phyloP scores from a whole-genome alignment of 1,284 basidiomycete genomes.

The Apiotrichum porosum region DNA sequence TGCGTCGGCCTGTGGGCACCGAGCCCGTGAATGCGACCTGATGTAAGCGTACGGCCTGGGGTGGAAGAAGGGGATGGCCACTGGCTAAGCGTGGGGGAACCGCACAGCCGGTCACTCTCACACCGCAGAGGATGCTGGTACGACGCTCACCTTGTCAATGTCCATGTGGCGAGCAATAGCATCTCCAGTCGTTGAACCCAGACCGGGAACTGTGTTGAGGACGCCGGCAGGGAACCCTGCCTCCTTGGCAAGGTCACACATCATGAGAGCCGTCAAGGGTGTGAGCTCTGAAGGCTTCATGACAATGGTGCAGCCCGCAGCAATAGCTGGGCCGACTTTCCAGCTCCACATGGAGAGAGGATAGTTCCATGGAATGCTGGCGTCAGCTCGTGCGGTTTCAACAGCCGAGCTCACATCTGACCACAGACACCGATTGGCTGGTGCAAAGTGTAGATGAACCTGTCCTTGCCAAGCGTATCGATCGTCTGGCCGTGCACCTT shows the following conservation, averaged over 20 bases:
- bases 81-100: too few relatives aligned
- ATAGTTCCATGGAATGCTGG: constrained; percentile 88
- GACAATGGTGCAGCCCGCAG: constrained; percentile 53
- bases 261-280: constrained; percentile 76
- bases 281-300: constrained; percentile 81
- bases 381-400: too few relatives aligned
- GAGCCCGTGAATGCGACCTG: constrained; percentile 54
- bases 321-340: constrained; percentile 86
- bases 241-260: constrained; percentile 40
- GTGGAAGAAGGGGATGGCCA: too few relatives aligned
- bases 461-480: constrained; percentile 51
- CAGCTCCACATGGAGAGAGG: constrained; percentile 89
- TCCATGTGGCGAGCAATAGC: constrained; percentile 70
- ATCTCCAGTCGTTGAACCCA: constrained; percentile 76
- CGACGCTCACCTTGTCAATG: constrained; percentile 80
- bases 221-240: constrained; percentile 84
- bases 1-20: constrained; percentile 75
- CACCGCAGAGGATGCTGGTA: too few relatives aligned
- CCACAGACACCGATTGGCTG: constrained; percentile 92
- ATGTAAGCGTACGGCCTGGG: too few relatives aligned
- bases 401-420: constrained; percentile 54
- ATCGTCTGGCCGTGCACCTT: constrained; percentile 57
- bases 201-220: constrained; percentile 79
- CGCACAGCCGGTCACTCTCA: too few relatives aligned
- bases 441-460: constrained; percentile 79